phyloP scores from a whole-genome alignment of 192 early-diverging fungal species.

The Neocallimastix lanati region DNA sequence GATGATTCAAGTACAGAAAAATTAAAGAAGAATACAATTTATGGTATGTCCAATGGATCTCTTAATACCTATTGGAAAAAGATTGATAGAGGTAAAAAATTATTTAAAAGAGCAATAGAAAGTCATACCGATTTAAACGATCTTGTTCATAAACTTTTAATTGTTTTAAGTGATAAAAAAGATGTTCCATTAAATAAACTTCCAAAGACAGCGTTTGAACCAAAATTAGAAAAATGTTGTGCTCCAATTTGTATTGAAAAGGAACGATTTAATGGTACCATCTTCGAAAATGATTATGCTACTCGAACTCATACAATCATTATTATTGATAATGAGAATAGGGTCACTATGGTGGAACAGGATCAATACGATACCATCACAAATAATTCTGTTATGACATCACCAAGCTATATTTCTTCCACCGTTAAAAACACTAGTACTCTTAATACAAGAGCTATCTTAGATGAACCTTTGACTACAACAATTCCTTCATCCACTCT shows the following conservation, averaged over 20 bases:
- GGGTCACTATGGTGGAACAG: background rate
- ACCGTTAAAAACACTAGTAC: no score
- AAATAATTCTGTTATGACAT: background rate
- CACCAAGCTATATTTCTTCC: background rate
- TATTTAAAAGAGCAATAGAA: background rate
- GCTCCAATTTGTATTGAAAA: background rate
- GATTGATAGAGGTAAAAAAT: background rate
- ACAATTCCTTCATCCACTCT: no score
- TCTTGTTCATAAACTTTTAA: background rate
- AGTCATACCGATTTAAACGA: background rate
- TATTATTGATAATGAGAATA: background rate
- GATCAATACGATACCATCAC: background rate
- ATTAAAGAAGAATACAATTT: background rate
- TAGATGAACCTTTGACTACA: no score
- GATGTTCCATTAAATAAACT: background rate
- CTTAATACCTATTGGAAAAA: background rate
- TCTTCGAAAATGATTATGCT: background rate
- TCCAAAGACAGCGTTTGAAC: background rate
- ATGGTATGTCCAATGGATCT: background rate
- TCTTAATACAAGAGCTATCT: no score
- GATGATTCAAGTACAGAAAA: background rate
- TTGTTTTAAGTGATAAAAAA: background rate
- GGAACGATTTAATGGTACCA: background rate
- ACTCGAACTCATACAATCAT: background rate
- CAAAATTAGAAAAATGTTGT: background rate